Base-by-base conservation (phyloP, 768 basidiomycete species). In the Russula brevipes region DNA sequence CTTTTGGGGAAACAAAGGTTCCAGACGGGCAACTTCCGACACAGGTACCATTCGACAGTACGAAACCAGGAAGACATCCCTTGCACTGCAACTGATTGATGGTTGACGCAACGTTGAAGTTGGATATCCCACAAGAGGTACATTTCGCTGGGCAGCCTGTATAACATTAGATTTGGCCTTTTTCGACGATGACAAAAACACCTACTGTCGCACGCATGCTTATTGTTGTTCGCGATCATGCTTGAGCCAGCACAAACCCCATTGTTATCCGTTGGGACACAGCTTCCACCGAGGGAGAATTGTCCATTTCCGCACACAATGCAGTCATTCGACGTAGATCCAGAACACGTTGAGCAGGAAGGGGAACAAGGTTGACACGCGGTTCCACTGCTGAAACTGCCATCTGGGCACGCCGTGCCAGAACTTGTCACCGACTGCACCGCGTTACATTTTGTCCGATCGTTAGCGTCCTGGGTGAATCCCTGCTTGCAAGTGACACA, bases 71-170 rank as follows among this genome's bases (percentile, higher is more conserved):
- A 41, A 94, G 70, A 72, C 93, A 95, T 1, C 80, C 85, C 12
- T 86, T 89, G 71, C 92, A 94, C 68, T 90, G 83, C 3, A 83
- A 76, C 58, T 88, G 79, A 59, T 81, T 75, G 52, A 86, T 75
- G 0, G 85, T 86, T 16, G 91, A 91, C 2, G 81, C 82, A 11
- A 80, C 78, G 63, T 71, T 86, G 72, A 94, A 94, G 67, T 81
- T 83, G 5, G 88, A 78, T 64, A 91, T 90, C 59, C 79, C 76
- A 76, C 93, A 95, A 2, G 83, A 78, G 9, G 87, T 88, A 71
- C 92, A 95, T 72, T 88, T 88, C 2, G 88, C 78, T 8, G 91
- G 91, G 71, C 94, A 94, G 59, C 82, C 91, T 94, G 66, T 38
- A 64, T 57, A 61, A 46, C 60, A 19, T 63, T 19, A 38, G 63